Evolutionary conservation across 495 filamentous ascomycete species (phyloP).

Genomic region (Penicillium simplicissimum): DNA sequence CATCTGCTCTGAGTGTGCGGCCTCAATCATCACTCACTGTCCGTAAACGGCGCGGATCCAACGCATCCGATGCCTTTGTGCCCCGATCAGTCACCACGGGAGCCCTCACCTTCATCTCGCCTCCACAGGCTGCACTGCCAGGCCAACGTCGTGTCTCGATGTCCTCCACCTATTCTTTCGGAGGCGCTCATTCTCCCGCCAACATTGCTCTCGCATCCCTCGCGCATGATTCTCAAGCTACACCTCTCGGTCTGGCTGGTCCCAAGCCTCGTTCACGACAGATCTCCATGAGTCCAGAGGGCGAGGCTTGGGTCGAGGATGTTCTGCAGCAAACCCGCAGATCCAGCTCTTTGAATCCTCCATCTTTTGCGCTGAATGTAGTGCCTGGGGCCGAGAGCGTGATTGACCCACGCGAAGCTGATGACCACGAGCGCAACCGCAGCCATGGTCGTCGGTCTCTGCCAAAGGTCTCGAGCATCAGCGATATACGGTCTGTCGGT

Average conservation of each 20-base stretch:
- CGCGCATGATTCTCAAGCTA: conserved; percentile 26
- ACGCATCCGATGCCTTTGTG: conserved; percentile 37
- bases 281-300: conserved; percentile 49
- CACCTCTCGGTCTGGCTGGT: conserved; percentile 50
- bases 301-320: conserved; percentile 54
- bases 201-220: conserved; percentile 11
- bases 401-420: conserved; percentile 1
- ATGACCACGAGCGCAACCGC: conserved; percentile 7
- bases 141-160: conserved; percentile 42
- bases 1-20: conserved; percentile 39
- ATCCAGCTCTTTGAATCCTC: conserved; percentile 37
- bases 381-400: conserved; percentile 1
- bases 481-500: conserved; percentile 41
- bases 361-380: conserved; percentile 14
- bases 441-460: conserved; percentile 18
- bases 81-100: conserved; percentile 34
- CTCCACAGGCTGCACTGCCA: conserved; percentile 28
- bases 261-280: conserved; percentile 47
- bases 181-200: conserved; percentile 28
- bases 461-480: conserved; percentile 43
- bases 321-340: conserved; percentile 46
- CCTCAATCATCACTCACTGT: conserved; percentile 44
- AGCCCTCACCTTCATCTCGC: conserved; percentile 32
- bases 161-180: conserved; percentile 41
- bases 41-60: conserved; percentile 44